Evolutionary conservation across 495 filamentous ascomycete species (phyloP).

Genomic region (Cercophora samala): DNA sequence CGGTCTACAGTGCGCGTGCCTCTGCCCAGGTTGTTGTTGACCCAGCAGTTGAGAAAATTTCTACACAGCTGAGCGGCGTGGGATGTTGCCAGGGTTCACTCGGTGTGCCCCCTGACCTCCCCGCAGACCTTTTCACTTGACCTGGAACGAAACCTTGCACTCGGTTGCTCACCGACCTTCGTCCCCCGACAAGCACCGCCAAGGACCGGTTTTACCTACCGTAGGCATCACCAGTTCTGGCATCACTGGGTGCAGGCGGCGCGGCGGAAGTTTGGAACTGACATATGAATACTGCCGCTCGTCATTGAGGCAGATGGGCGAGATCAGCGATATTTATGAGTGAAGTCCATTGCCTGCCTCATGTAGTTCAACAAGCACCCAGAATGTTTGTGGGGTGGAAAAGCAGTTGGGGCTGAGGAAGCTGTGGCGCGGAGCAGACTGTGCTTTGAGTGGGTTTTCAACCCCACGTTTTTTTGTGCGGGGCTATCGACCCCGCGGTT

Average conservation of each 20-base stretch:
- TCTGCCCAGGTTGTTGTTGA: slow-evolving; percentile 1
- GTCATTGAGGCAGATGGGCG: not conserved
- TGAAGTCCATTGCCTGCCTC: too few species aligned
- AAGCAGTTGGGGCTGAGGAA: too few species aligned
- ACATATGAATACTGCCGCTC: not conserved
- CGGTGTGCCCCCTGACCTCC: not conserved
- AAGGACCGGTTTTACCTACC: too few species aligned
- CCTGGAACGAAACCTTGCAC: too few species aligned
- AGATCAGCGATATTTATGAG: too few species aligned
- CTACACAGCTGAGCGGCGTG: not conserved
- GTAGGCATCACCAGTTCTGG: slow-evolving; percentile 15
- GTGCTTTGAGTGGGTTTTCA: not conserved
- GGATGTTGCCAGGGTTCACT: not conserved
- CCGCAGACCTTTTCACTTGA: not conserved
- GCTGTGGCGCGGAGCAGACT: not conserved
- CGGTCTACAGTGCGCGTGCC: not conserved
- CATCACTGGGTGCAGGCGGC: slow-evolving; percentile 10
- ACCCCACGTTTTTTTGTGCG: not conserved
- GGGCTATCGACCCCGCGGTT: not conserved
- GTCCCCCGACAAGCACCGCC: too few species aligned
- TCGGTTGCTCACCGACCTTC: not conserved
- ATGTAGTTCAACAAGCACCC: too few species aligned
- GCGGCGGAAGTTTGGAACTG: not conserved
- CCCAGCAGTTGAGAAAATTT: not conserved
- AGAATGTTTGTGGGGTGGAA: not conserved